A percentile compares a stretch with the other conserved stretches of the same genome.
Conservation (phyloP, 2,329 filamentous ascomycete genomes). For the Claviceps purpurea region DNA sequence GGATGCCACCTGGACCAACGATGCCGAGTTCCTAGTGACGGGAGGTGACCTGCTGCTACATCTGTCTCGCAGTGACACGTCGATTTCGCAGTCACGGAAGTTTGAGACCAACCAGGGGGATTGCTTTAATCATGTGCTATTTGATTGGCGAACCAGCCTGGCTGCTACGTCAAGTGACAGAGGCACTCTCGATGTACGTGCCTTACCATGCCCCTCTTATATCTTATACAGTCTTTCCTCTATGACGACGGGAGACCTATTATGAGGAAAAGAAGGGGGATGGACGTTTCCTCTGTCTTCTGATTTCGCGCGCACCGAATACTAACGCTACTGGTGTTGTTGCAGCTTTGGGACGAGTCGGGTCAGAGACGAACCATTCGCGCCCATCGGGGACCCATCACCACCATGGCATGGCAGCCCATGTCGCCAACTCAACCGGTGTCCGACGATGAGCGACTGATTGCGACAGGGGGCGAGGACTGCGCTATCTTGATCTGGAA, state of each 20-base stretch:
- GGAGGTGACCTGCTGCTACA: conserved; percentile 41
- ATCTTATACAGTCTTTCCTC: not conserved
- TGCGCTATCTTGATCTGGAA: conserved; percentile 52
- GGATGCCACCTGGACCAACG: conserved; percentile 47
- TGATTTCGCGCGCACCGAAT: not conserved
- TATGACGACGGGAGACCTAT: no score
- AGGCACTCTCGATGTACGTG: conserved; percentile 46
- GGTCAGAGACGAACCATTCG: conserved; percentile 42
- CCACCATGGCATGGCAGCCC: conserved; percentile 48
- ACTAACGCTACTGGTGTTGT: not conserved
- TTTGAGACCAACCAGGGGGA: conserved; percentile 42
- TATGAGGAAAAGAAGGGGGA: no score
- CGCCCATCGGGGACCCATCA: conserved; percentile 45
- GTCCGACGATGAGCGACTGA: conserved; percentile 37
- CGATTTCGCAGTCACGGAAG: conserved; percentile 32
- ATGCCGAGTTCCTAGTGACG: conserved; percentile 44
- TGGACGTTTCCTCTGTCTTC: not conserved
- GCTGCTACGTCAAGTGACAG: conserved; percentile 47
- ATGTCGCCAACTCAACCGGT: conserved; percentile 22
- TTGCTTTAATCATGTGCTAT: conserved; percentile 40
- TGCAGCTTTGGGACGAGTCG: conserved; percentile 40
- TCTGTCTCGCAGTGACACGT: conserved; percentile 32
- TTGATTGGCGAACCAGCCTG: conserved; percentile 38
- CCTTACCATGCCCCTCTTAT: not conserved
- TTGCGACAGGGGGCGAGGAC: conserved; percentile 50